Conservation (phyloP, 352 stramenopile genomes). For the Globisporangium ultimum region DNA sequence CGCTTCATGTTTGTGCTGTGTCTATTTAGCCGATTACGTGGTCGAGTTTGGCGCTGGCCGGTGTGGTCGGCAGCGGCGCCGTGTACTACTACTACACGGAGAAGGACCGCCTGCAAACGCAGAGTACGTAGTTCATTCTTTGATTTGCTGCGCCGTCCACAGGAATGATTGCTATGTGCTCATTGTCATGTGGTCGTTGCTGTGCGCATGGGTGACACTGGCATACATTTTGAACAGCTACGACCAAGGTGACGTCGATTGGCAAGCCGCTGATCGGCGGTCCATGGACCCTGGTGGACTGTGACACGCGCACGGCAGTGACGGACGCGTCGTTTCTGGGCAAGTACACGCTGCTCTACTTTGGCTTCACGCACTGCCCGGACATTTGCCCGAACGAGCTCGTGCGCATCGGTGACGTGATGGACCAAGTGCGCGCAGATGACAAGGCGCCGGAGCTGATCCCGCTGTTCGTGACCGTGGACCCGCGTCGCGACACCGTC, state of each 20-base stretch:
- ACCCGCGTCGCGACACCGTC: slow-evolving; percentile 96
- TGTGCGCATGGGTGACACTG: slow-evolving; percentile 2
- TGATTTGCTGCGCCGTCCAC: not conserved
- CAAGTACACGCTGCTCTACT: slow-evolving; percentile 98
- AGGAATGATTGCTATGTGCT: too few species aligned
- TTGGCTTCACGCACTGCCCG: slow-evolving; percentile 99
- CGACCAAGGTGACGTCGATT: slow-evolving; percentile 84
- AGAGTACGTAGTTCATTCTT: slow-evolving; percentile 39
- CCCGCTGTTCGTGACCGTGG: slow-evolving; percentile 97
- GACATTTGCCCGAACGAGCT: slow-evolving; percentile 99
- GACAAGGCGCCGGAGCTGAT: slow-evolving; percentile 55
- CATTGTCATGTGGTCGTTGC: not conserved
- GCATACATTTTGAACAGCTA: slow-evolving; percentile 39
- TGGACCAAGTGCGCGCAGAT: slow-evolving; percentile 85
- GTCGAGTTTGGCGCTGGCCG: slow-evolving; percentile 75
- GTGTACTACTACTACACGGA: slow-evolving; percentile 89
- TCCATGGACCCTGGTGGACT: slow-evolving; percentile 92
- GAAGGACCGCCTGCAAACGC: slow-evolving; percentile 85
- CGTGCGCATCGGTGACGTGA: slow-evolving; percentile 95
- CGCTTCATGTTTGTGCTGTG: too few species aligned
- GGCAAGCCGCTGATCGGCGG: slow-evolving; percentile 91
- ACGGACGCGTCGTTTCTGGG: slow-evolving; percentile 91
- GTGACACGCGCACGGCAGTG: slow-evolving; percentile 74
- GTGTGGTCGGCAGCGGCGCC: slow-evolving; percentile 58
- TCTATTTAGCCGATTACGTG: slow-evolving; percentile 76